phyloP scores from a whole-genome alignment of 345 rosid genomes.

The Draba incana region DNA sequence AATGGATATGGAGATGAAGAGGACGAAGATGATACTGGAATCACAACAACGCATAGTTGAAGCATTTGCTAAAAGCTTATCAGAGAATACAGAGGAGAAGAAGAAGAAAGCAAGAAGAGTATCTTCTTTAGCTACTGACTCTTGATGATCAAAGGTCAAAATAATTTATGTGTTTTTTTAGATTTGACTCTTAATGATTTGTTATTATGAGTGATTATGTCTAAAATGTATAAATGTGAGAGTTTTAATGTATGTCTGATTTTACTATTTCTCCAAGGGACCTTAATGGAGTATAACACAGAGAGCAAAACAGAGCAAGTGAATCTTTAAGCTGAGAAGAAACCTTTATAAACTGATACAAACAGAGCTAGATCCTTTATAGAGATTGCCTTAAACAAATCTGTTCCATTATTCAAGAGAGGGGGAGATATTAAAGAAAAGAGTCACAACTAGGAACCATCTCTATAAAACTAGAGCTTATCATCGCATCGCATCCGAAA shows the following conservation, averaged over 20 bases:
- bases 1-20: conserved; percentile 93
- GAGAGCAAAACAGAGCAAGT: conserved; percentile 6
- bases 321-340: background rate
- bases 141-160: background rate
- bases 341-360: conserved; percentile 19
- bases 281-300: too few species aligned
- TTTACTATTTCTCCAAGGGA: too few species aligned
- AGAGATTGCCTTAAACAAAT: background rate
- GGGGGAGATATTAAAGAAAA: background rate
- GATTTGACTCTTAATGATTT: too few species aligned
- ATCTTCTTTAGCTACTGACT: conserved; percentile 3
- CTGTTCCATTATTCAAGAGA: conserved; percentile 14
- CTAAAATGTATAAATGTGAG: conserved; percentile 15
- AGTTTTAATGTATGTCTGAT: too few species aligned
- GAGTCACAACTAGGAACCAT: conserved; percentile 46
- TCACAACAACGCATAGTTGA: conserved; percentile 83
- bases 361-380: conserved; percentile 9
- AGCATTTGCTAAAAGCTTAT: conserved; percentile 65
- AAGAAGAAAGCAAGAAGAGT: conserved; percentile 43
- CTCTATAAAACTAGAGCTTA: conserved; percentile 39
- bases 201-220: conserved; percentile 1
- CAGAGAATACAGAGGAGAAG: conserved; percentile 46
- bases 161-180: too few species aligned
- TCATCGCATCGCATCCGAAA: conserved; percentile 52
- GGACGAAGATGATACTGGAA: conserved; percentile 81